Evolutionary conservation across 2,329 filamentous ascomycete species (phyloP).

Genomic region (Fusarium palustre): DNA sequence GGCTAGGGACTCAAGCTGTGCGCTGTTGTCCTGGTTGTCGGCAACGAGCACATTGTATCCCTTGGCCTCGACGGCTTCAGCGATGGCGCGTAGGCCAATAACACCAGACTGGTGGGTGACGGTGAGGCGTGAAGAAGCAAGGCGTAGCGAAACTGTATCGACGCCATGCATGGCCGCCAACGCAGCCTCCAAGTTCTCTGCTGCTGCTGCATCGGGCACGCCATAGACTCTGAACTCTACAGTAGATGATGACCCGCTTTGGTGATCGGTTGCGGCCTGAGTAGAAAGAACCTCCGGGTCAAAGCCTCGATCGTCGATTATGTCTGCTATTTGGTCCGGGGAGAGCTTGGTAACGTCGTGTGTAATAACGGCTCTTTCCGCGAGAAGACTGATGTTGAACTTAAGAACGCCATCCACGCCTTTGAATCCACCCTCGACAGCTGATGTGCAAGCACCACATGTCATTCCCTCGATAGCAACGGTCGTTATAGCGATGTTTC

Average conservation of each 20-base stretch:
- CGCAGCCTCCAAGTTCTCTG: slow-evolving; percentile 75
- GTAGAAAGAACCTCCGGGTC: slow-evolving; percentile 87
- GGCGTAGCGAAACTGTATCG: slow-evolving; percentile 76
- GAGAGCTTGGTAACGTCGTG: slow-evolving; percentile 81
- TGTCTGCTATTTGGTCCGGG: slow-evolving; percentile 79
- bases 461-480: slow-evolving; percentile 97
- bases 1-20: slow-evolving; percentile 92
- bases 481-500: slow-evolving; percentile 76
- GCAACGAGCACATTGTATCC: slow-evolving; percentile 91
- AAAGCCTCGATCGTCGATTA: slow-evolving; percentile 91
- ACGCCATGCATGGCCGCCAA: slow-evolving; percentile 77
- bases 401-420: slow-evolving; percentile 81
- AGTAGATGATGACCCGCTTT: slow-evolving; percentile 67
- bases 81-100: slow-evolving; percentile 83
- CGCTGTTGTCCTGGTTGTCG: slow-evolving; percentile 94
- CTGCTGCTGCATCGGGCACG: slow-evolving; percentile 76
- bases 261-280: slow-evolving; percentile 67
- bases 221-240: slow-evolving; percentile 89
- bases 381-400: slow-evolving; percentile 95
- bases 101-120: slow-evolving; percentile 78
- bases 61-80: slow-evolving; percentile 82
- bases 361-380: slow-evolving; percentile 88
- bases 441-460: slow-evolving; percentile 94
- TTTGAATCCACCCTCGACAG: slow-evolving; percentile 85
- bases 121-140: slow-evolving; percentile 78